Conservation (phyloP, 768 basidiomycete genomes). For the Tylopilus subfusipes region DNA sequence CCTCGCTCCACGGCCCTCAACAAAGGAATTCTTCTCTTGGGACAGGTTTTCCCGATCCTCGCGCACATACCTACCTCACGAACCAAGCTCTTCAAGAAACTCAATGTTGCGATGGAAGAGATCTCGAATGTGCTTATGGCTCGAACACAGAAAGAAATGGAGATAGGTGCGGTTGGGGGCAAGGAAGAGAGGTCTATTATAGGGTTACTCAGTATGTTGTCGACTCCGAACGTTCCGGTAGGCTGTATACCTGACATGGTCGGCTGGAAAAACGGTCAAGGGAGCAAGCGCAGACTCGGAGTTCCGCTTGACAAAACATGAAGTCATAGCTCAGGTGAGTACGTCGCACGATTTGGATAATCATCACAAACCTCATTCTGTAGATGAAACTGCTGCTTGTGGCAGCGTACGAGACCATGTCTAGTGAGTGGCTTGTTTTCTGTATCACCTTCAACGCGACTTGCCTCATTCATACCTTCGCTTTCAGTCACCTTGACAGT, state of each 20-base stretch:
- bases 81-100: constrained; percentile 27
- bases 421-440: constrained; percentile 17
- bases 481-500: constrained; percentile 21
- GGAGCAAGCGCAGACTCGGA: constrained; percentile 28
- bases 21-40: constrained; percentile 35
- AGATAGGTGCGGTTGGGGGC: constrained; percentile 16
- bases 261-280: constrained; percentile 30
- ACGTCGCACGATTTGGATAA: background rate
- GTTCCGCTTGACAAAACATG: constrained; percentile 23
- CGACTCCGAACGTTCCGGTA: constrained; percentile 23
- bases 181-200: constrained; percentile 28
- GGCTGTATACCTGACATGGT: background rate
- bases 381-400: constrained; percentile 21
- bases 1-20: constrained; percentile 23
- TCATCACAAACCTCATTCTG: background rate
- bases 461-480: background rate
- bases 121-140: constrained; percentile 41
- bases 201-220: constrained; percentile 22
- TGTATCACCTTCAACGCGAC: too few relatives aligned
- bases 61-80: constrained; percentile 35
- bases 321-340: constrained; percentile 25
- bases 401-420: constrained; percentile 23
- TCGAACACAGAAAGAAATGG: constrained; percentile 34
- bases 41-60: constrained; percentile 36
- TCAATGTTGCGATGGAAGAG: constrained; percentile 34